phyloP scores from a whole-genome alignment of 192 early-diverging fungal species.

The Pilaira anomala region DNA sequence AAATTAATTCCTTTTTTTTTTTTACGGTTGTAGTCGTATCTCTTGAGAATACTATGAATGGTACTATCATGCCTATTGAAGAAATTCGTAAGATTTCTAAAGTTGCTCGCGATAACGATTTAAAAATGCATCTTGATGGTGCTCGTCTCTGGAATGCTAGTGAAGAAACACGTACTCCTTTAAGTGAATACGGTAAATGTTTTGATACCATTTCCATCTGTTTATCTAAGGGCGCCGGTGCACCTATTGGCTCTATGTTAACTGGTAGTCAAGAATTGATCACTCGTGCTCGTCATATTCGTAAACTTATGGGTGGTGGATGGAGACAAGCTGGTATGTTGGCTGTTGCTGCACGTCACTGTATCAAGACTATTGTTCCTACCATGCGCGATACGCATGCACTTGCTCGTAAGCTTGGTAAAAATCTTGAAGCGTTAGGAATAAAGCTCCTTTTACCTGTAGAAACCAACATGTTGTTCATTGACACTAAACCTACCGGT shows the following conservation, averaged over 20 bases:
- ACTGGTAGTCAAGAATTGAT: slow-evolving; percentile 70
- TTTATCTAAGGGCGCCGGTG: slow-evolving; percentile 89
- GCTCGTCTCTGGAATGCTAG: slow-evolving; percentile 90
- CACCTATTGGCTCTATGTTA: slow-evolving; percentile 85
- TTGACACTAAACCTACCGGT: slow-evolving; percentile 50
- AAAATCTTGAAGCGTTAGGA: slow-evolving; percentile 57
- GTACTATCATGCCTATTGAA: slow-evolving; percentile 76
- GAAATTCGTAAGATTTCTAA: slow-evolving; percentile 67
- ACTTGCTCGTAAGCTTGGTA: slow-evolving; percentile 59
- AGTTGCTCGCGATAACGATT: slow-evolving; percentile 48
- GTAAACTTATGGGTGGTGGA: slow-evolving; percentile 90
- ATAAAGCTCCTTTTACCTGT: slow-evolving; percentile 58
- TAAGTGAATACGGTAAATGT: slow-evolving; percentile 66
- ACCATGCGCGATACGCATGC: slow-evolving; percentile 65
- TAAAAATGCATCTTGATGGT: slow-evolving; percentile 86
- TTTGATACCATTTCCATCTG: slow-evolving; percentile 89
- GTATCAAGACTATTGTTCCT: slow-evolving; percentile 72
- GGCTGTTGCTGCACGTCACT: slow-evolving; percentile 74
- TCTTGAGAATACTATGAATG: slow-evolving; percentile 88
- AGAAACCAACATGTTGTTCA: slow-evolving; percentile 91
- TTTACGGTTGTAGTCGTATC: slow-evolving; percentile 50
- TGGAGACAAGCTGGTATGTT: slow-evolving; percentile 89
- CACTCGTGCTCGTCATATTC: slow-evolving; percentile 77
- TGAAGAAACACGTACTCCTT: slow-evolving; percentile 61
- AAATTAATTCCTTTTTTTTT: background rate